phyloP scores from a whole-genome alignment of 1,284 basidiomycete genomes.

The Volvariella volvacea region DNA sequence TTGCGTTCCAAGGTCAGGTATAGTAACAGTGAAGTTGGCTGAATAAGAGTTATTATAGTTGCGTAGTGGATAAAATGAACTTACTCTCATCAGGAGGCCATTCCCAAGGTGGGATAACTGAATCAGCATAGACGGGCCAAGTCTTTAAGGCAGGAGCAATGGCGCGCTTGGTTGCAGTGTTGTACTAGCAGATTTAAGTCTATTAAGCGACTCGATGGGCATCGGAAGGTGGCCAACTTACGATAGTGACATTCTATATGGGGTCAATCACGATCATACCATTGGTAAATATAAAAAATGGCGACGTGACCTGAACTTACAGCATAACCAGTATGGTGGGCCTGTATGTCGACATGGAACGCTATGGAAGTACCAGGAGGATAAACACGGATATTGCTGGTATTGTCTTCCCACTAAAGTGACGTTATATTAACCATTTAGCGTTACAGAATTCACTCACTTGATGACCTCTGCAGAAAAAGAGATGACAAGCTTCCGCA shows the following conservation, averaged over 20 bases:
- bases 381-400: constrained; percentile 21
- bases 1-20: constrained; percentile 26
- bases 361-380: constrained; percentile 21
- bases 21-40: constrained; percentile 28
- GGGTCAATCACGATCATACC: background rate
- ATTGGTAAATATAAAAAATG: background rate
- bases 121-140: constrained; percentile 29
- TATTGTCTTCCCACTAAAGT: constrained; percentile 26
- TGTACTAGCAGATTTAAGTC: constrained; percentile 12
- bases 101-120: constrained; percentile 21
- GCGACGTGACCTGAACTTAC: constrained; percentile 14
- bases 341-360: constrained; percentile 25
- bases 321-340: constrained; percentile 28
- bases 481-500: constrained; percentile 26
- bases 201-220: too few relatives aligned
- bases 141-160: constrained; percentile 24
- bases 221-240: too few relatives aligned
- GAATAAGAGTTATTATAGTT: background rate
- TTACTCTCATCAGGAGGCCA: constrained; percentile 29
- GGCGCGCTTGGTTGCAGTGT: constrained; percentile 20
- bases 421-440: background rate
- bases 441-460: constrained; percentile 11
- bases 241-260: constrained; percentile 24
- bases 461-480: constrained; percentile 28
- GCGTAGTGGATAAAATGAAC: constrained; percentile 8